Evolutionary conservation across 2,329 filamentous ascomycete species (phyloP), one percentile per base, ranked within the genome.

Genomic region (Verruconis gallopava): DNA sequence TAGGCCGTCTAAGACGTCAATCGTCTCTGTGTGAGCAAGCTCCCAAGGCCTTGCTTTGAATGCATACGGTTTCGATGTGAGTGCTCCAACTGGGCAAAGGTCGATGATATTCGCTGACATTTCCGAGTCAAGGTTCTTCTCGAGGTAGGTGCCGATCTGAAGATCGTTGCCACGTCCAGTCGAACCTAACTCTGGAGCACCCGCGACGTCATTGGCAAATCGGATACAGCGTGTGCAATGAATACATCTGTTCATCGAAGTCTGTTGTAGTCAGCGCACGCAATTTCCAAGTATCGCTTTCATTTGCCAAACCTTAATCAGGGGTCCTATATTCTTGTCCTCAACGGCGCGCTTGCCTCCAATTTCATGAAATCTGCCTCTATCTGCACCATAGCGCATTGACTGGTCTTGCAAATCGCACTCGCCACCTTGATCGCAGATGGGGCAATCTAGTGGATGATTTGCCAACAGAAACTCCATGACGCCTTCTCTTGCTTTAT

Each of bases 401-500:
- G 89, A 96, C 72, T 98, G 91, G 63, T 98, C 91, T 67, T 98
- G 91, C 47, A 98, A 77, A 71, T 98, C 91, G 66, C 91, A 98
- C 65, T 98, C 91, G 60, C 91, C 91, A 69, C 91, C 91, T 66
- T 98, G 91, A 65, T 98, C 91, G 70, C 91, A 98, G 60, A 98
- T 85, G 37, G 88, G 86, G 69, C 89, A 95, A 67, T 96, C 88
- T 51, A 95, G 75, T 38, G 88, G 88, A 62, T 96, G 88, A 64
- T 96, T 96, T 54, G 89, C 86, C 47, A 98, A 76, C 50, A 98
- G 69, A 56, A 98, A 98, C 61, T 98, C 91, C 91, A 96, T 98
- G 40, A 98, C 86, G 60, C 91, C 91, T 71, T 98, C 91, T 59
- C 91, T 79, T 53, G 91, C 91, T 70, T 98, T 98, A 73, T 98